Evolutionary conservation across 2,329 filamentous ascomycete species (phyloP).

Genomic region (Hypoxylon sp.): DNA sequence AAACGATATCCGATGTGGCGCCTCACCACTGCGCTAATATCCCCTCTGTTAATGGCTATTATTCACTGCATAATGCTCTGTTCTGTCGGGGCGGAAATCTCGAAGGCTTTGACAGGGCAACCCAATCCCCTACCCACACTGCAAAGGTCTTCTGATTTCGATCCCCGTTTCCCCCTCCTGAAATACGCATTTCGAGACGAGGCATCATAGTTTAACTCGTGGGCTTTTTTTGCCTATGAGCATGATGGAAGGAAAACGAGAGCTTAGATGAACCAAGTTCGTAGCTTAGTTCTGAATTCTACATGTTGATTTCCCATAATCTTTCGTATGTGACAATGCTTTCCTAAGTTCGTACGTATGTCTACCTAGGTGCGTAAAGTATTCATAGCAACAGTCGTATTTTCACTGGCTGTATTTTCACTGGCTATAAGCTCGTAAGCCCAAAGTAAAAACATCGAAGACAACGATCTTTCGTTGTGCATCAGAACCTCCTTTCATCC

Average conservation of each 20-base stretch:
- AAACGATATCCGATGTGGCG: conserved; percentile 36
- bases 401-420: not conserved
- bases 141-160: conserved; percentile 15
- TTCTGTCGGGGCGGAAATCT: conserved; percentile 16
- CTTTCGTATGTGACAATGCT: not conserved
- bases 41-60: conserved; percentile 40
- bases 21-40: conserved; percentile 26
- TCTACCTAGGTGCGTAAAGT: not conserved
- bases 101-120: not conserved
- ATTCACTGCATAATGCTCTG: conserved; percentile 32
- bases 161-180: conserved; percentile 12
- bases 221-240: conserved; percentile 3
- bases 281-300: conserved; percentile 42
- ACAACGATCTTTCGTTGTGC: not conserved
- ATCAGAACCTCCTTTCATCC: not conserved
- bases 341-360: not conserved
- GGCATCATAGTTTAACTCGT: conserved; percentile 18
- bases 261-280: conserved; percentile 33
- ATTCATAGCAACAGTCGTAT: not conserved
- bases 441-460: not conserved
- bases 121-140: not conserved
- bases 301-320: conserved; percentile 30
- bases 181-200: conserved; percentile 25
- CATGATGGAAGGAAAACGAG: conserved; percentile 26
- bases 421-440: not conserved